Evolutionary conservation across 1,139 yeast species (phyloP).

Genomic region (Petasospora fabianii): DNA sequence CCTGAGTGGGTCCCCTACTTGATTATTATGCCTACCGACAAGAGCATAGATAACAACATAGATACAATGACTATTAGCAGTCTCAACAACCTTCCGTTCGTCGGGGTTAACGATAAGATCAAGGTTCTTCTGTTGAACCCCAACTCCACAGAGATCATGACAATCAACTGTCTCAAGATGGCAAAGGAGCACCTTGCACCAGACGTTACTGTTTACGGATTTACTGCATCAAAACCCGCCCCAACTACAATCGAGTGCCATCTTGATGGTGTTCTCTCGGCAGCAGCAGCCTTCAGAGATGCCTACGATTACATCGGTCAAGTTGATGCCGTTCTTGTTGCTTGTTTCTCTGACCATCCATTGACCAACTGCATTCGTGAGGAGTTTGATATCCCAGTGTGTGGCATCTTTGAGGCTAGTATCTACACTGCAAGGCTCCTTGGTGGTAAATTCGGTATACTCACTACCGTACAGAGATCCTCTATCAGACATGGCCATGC

Average conservation of each 20-base stretch:
- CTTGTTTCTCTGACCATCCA: constrained; percentile 33
- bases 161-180: constrained; percentile 28
- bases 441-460: constrained; percentile 23
- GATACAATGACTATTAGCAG: constrained; percentile 2
- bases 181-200: constrained; percentile 26
- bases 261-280: constrained; percentile 30
- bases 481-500: constrained; percentile 27
- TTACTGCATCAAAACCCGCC: constrained; percentile 26
- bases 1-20: too few species aligned
- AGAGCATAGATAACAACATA: too few species aligned
- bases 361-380: constrained; percentile 29
- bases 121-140: constrained; percentile 28
- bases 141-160: constrained; percentile 29
- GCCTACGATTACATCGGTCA: constrained; percentile 25
- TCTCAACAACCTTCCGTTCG: constrained; percentile 10
- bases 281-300: constrained; percentile 29
- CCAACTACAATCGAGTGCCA: constrained; percentile 31
- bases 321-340: constrained; percentile 30
- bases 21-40: too few species aligned
- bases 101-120: constrained; percentile 12
- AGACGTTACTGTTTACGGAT: constrained; percentile 28
- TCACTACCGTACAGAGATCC: constrained; percentile 22
- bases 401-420: constrained; percentile 32
- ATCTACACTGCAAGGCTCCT: constrained; percentile 22
- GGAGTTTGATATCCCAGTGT: constrained; percentile 30